Conservation (phyloP, 2,329 filamentous ascomycete species). For the Lasiodiplodia sp. region DNA sequence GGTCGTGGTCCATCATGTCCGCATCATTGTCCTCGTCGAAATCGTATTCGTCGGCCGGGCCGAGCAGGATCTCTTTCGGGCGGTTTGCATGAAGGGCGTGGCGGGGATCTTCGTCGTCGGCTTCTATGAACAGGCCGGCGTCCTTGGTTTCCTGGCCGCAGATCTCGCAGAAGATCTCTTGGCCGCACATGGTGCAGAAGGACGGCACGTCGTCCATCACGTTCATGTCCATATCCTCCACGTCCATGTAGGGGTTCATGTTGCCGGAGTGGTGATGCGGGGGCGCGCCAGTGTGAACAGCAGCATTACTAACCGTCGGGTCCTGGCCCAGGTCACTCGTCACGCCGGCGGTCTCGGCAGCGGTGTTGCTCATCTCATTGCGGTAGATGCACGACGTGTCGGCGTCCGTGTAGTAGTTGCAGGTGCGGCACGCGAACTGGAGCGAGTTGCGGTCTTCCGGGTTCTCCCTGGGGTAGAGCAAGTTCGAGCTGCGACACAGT, state of each 20-base stretch:
- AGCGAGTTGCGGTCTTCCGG: conserved; percentile 76
- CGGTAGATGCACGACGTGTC: conserved; percentile 92
- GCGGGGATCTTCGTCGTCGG: conserved; percentile 43
- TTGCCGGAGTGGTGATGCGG: conserved; percentile 28
- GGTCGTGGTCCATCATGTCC: conserved; percentile 32
- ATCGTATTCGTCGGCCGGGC: conserved; percentile 18
- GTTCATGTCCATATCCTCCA: conserved; percentile 34
- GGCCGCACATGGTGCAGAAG: conserved; percentile 66
- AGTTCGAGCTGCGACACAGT: conserved; percentile 74
- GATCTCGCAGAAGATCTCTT: conserved; percentile 61
- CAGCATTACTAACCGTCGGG: conserved; percentile 85
- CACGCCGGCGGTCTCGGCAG: conserved; percentile 94
- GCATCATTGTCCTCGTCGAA: conserved; percentile 32
- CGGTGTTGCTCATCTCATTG: conserved; percentile 88
- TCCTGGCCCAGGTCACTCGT: conserved; percentile 97
- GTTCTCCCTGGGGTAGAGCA: conserved; percentile 97
- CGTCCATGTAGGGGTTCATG: conserved; percentile 31
- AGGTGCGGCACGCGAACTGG: conserved; percentile 95
- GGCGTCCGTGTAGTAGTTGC: conserved; percentile 87
- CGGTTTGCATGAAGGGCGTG: conserved; percentile 31
- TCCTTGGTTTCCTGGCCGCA: conserved; percentile 58
- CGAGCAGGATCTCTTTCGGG: conserved; percentile 21
- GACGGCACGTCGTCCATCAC: conserved; percentile 45
- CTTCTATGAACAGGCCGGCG: conserved; percentile 54
- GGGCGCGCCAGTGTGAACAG: conserved; percentile 15